A percentile compares a stretch with the other conserved stretches of the same genome.
Evolutionary conservation across 78 protist species (phyloP).

Genomic region (Reticulomyxa filosa): DNA sequence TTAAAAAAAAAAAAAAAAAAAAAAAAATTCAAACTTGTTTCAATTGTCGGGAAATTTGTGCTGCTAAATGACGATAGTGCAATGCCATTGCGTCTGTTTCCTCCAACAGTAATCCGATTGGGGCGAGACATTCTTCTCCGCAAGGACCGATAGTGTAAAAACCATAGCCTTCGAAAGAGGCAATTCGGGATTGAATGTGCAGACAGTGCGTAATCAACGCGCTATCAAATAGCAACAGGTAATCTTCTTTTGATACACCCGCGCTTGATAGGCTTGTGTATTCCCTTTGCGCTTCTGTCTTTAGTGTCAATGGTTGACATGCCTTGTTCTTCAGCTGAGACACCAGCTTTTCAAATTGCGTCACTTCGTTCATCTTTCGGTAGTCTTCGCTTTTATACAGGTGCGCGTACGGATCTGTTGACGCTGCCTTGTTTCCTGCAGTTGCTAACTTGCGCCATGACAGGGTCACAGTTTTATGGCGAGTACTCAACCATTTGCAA

Average conservation of each 20-base stretch:
- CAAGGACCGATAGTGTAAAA: slow-evolving; percentile 48
- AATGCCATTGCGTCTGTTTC: slow-evolving; percentile 29
- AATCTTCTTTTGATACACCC: neutral
- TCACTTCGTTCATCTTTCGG: no score
- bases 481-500: no score
- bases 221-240: neutral
- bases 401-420: no score
- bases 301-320: no score
- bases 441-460: no score
- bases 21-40: no score
- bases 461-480: no score
- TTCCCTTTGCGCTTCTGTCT: neutral
- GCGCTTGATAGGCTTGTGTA: neutral
- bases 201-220: neutral
- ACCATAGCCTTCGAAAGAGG: slow-evolving; percentile 6
- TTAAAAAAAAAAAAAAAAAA: no score
- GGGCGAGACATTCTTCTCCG: slow-evolving; percentile 30
- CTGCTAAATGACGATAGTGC: slow-evolving; percentile 35
- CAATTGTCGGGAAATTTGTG: slow-evolving; percentile 7
- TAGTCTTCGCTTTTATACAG: no score
- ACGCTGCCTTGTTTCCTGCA: no score
- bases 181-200: neutral
- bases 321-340: no score
- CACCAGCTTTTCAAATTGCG: no score
- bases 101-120: slow-evolving; percentile 5